Base-by-base conservation (phyloP, 2,329 filamentous ascomycete genomes). In the Fusarium euwallaceae region DNA sequence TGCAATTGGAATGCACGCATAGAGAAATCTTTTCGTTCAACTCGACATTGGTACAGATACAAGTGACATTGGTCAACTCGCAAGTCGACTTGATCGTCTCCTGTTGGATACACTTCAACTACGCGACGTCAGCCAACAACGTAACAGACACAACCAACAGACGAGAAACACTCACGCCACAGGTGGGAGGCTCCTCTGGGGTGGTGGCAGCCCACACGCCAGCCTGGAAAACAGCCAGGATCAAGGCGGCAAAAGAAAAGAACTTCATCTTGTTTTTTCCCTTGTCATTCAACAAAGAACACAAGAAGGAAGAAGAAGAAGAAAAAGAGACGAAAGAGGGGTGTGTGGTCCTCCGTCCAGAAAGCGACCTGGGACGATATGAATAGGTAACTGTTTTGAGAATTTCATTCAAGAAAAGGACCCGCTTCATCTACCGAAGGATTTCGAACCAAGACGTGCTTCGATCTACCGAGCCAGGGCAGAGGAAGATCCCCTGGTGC, bases 161-260 rank as follows among this genome's bases (percentile, higher is more conserved):
- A 34, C 16, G 6, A n/a, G 10, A 39, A 39, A 39, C 5, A 43
- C 69, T 24, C 32, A 71, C 69, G 55, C 67, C 72, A 66, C 74
- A 75, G 22, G 48, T 58, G 6, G 73, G 74, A 58, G 71, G 71
- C 36, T 61, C 56, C n/a, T 55, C 55, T 7, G 67, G 43, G n/a
- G 48, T 37, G n/a, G 62, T 65, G 20, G 63, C 66, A 56, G 73
- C 74, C 66, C 43, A 64, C 11, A 51, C 69, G 9, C 71, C 71
- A 53, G 59, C 39, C 62, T 74, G 73, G 16, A 74, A 64, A 22
- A 41, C 43, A 14, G 62, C 69, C 62, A 76, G 67, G 6, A 66
- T 24, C 53, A 73, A 32, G 24, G 45, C 37, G 32, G 27, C 27
- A 55, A 41, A 48, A n/a, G 32, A 24, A 41, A 68, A 27, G 27